Base-by-base conservation (phyloP, 306 rosid genomes). In the Alnus rubra region DNA sequence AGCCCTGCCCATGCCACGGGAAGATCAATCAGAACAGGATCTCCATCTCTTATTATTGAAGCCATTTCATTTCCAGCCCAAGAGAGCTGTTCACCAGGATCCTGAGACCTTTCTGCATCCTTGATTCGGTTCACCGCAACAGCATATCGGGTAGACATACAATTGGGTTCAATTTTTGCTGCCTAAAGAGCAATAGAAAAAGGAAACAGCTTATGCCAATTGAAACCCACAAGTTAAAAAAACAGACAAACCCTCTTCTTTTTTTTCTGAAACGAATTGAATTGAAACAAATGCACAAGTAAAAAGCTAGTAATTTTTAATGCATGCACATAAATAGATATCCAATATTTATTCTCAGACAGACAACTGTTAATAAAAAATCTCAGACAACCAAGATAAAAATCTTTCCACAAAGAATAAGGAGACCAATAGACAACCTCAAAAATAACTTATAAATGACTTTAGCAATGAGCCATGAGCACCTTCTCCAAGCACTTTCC, bases 1-100 rank as follows among this genome's bases (percentile, higher is more conserved):
- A 94, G 94, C 81, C 98, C 98, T 0, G 97, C 85, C 98, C 98
- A 94, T 79, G 98, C 97, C 83, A 86, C 74, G 35, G 97, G 92
- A 80, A 84, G 89, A 79, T 95, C 94, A 84, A 95, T 84, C 73
- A 76, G 71, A 71, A 84, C 82, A 74, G 97, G 82, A 84, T 92
- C 98, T 15, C 96, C 95, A 78, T 95, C 98, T 84, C 97, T 91
- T 78, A 95, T 84, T 71, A 92, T 86, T 63, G 98, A 95, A 69
- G 94, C 97, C 98, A 95, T 95, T 84, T 95, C 98, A 53, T 95
- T 95, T 92, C 97, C 98, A 77, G 98, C 98, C 87, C 89, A 95
- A 0, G 92, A 87, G 76, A 90, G 95, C 75, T 87, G 90, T 71
- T 95, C 98, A 51, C 84, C 88, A 59, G 88, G 92, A 89, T 95